A percentile compares a stretch with the other conserved stretches of the same genome.
Conservation (phyloP, 192 early-diverging fungal genomes). For the Endogone sp. region DNA sequence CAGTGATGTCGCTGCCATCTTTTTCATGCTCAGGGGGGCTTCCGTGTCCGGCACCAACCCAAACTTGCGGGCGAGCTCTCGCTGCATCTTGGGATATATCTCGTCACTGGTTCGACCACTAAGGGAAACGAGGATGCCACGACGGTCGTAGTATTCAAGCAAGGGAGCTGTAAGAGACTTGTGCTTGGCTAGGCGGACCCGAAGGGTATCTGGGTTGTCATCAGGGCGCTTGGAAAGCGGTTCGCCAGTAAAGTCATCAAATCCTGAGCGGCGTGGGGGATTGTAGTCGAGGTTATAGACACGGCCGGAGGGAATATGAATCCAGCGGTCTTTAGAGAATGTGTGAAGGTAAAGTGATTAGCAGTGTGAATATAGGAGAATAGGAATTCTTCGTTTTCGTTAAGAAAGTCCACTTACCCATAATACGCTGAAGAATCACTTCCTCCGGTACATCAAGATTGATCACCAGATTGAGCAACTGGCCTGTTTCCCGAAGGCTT, state of each 20-base stretch:
- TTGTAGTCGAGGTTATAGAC: conserved; percentile 95
- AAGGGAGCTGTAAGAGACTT: conserved; percentile 75
- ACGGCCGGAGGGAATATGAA: conserved; percentile 86
- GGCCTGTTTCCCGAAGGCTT: conserved; percentile 42
- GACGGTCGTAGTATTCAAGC: conserved; percentile 73
- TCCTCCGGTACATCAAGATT: conserved; percentile 90
- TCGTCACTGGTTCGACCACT: conserved; percentile 82
- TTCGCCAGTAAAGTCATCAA: conserved; percentile 95
- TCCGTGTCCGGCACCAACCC: not conserved
- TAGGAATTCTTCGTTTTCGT: not conserved
- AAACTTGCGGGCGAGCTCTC: conserved; percentile 34
- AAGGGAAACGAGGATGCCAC: conserved; percentile 64
- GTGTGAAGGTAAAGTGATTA: not conserved
- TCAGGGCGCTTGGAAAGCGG: conserved; percentile 81
- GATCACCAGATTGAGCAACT: conserved; percentile 80
- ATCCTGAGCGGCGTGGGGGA: conserved; percentile 74
- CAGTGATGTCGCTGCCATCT: not conserved
- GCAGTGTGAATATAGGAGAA: not conserved
- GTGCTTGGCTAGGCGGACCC: conserved; percentile 73
- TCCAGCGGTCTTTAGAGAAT: conserved; percentile 77
- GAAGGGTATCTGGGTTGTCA: conserved; percentile 84
- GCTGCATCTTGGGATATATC: conserved; percentile 85
- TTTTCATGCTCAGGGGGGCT: not conserved
- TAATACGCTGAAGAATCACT: conserved; percentile 86
- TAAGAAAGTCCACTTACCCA: conserved; percentile 43